Evolutionary conservation across 2,329 filamentous ascomycete species (phyloP).

Genomic region (Polychaeton citri): DNA sequence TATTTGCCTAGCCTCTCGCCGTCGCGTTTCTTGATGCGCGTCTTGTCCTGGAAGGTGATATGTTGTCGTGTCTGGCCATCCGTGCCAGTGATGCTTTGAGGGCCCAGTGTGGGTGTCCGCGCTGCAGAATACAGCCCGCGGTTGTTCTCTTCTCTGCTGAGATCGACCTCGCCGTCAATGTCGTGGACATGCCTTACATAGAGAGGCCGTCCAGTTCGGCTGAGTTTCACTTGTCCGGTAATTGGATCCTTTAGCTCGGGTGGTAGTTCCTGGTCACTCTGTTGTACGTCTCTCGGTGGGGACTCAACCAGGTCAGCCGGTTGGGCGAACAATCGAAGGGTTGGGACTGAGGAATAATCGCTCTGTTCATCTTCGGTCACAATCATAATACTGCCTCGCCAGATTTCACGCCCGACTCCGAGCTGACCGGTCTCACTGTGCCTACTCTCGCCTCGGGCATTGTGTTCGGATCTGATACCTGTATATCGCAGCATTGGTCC

Average conservation of each 20-base stretch:
- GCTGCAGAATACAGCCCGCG: conserved; percentile 62
- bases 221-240: conserved; percentile 74
- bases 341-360: conserved; percentile 65
- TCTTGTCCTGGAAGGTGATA: conserved; percentile 27
- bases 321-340: conserved; percentile 72
- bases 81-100: conserved; percentile 10
- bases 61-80: conserved; percentile 14
- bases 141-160: conserved; percentile 68
- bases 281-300: conserved; percentile 56
- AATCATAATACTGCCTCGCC: conserved; percentile 92
- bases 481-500: conserved; percentile 84
- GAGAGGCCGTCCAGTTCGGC: conserved; percentile 69
- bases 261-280: conserved; percentile 46
- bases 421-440: conserved; percentile 24
- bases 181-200: conserved; percentile 86
- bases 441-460: conserved; percentile 11
- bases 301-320: conserved; percentile 70
- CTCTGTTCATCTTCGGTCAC: conserved; percentile 78
- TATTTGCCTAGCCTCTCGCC: conserved; percentile 72
- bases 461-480: conserved; percentile 54
- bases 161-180: conserved; percentile 61
- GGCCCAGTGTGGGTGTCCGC: conserved; percentile 18
- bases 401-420: conserved; percentile 51
- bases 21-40: conserved; percentile 44
- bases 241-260: conserved; percentile 82